Conservation (phyloP, 495 filamentous ascomycete species). For the Chaetomium cochliodes region DNA sequence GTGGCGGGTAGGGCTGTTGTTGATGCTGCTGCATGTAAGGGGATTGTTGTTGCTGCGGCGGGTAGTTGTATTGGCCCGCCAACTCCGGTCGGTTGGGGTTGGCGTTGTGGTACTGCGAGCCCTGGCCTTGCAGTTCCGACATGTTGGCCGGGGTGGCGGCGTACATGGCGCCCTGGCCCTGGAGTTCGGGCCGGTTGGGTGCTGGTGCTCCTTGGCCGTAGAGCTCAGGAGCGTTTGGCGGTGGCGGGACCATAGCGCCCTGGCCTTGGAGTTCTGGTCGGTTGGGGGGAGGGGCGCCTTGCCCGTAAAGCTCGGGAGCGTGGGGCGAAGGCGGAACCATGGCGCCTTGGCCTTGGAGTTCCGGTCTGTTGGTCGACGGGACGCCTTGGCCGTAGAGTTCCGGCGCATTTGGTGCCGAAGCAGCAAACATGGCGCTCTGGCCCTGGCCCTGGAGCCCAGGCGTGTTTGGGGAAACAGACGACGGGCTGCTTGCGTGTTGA, state of each 20-base stretch:
- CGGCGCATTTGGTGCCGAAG: constrained; percentile 6
- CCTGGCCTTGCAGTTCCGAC: constrained; percentile 31
- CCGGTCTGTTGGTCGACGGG: constrained; percentile 27
- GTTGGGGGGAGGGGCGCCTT: constrained; percentile 27
- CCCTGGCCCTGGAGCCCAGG: constrained; percentile 15
- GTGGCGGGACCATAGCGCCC: constrained; percentile 13
- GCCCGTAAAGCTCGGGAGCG: constrained; percentile 36
- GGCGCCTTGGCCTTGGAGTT: constrained; percentile 34
- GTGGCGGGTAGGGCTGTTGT: neutral
- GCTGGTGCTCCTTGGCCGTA: constrained; percentile 31
- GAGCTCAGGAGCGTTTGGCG: constrained; percentile 31
- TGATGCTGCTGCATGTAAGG: neutral
- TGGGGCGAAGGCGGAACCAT: constrained; percentile 8
- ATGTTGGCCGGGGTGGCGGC: constrained; percentile 7
- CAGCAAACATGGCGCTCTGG: neutral
- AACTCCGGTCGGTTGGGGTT: constrained; percentile 25
- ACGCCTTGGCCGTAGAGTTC: constrained; percentile 38
- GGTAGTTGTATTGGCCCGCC: constrained; percentile 23
- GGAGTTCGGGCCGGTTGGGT: constrained; percentile 33
- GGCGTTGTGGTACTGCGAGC: constrained; percentile 17
- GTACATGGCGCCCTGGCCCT: constrained; percentile 30
- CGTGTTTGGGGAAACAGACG: constrained; percentile 3
- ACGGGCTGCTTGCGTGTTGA: constrained; percentile 2
- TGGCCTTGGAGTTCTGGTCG: constrained; percentile 37
- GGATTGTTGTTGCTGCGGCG: constrained; percentile 1